A percentile compares a stretch with the other conserved stretches of the same genome.
phyloP scores from a whole-genome alignment of 352 stramenopile genomes.

The Globisporangium megalacanthum region DNA sequence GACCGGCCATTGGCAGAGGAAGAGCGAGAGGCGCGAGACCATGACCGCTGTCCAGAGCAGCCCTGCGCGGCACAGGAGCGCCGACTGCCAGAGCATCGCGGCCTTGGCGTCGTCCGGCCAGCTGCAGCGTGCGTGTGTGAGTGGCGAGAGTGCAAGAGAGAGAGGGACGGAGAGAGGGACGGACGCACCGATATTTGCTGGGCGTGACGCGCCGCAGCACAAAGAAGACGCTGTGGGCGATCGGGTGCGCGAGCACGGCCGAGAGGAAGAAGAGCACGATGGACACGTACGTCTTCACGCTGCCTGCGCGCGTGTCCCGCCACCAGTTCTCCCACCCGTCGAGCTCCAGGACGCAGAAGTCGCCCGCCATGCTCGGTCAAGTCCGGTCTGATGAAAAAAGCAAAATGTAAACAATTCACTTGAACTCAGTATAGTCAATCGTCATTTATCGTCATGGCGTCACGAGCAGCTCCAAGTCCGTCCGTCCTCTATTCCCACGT shows the following conservation, averaged over 20 bases:
- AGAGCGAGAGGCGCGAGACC: conserved; percentile 51
- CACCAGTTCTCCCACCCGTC: conserved; percentile 56
- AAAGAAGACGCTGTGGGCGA: conserved; percentile 66
- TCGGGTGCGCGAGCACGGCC: conserved; percentile 59
- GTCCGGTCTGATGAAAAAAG: background rate
- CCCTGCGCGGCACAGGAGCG: conserved; percentile 55
- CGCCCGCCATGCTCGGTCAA: conserved; percentile 11
- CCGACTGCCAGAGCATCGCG: conserved; percentile 76
- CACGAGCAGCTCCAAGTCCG: background rate
- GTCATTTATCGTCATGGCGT: too few relatives aligned
- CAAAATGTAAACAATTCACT: background rate
- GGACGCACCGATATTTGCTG: conserved; percentile 46
- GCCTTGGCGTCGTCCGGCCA: conserved; percentile 55
- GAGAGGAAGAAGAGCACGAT: conserved; percentile 79
- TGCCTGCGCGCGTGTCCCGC: conserved; percentile 38
- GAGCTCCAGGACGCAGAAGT: conserved; percentile 45
- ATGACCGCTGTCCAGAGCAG: conserved; percentile 62
- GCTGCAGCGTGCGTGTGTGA: conserved; percentile 13
- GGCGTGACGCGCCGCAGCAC: conserved; percentile 45
- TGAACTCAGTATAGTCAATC: background rate
- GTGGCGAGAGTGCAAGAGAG: background rate
- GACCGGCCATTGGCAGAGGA: conserved; percentile 60
- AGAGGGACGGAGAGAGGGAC: background rate
- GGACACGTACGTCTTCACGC: conserved; percentile 55
- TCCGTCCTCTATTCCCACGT: background rate